These are phyloP conservation scores for Cymbidium sinense DNA, from an alignment of 106 monocot species.

Conservation along the genomic window DNA sequence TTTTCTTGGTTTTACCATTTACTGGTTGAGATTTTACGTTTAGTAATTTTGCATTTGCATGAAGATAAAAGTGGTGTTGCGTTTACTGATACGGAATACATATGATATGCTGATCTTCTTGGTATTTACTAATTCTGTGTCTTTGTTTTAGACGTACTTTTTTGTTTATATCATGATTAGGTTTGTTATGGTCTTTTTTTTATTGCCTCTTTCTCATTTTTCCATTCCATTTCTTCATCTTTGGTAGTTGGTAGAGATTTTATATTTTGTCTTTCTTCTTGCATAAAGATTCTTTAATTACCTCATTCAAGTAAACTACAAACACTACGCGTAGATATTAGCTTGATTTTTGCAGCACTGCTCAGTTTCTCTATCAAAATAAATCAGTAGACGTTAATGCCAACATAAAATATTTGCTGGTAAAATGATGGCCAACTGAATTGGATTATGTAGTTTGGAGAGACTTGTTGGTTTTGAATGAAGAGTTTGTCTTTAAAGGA, in stretches of 20 bases:
- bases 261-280: background rate
- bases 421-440: background rate
- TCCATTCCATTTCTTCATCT: background rate
- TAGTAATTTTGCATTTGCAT: background rate
- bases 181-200: background rate
- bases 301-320: background rate
- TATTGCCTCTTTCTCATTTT: too few species aligned
- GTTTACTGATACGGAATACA: background rate
- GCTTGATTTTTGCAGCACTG: background rate
- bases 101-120: background rate
- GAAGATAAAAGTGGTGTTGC: background rate
- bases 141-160: too few species aligned
- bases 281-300: background rate
- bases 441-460: background rate
- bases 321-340: background rate
- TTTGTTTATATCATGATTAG: background rate
- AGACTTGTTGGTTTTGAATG: background rate
- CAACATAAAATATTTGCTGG: background rate
- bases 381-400: background rate
- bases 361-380: background rate
- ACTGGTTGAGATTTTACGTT: background rate
- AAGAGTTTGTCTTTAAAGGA: background rate
- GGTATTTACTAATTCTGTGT: background rate
- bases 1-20: too few species aligned
- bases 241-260: background rate